A percentile compares a stretch with the other conserved stretches of the same genome.
Conservation (phyloP, 2,329 filamentous ascomycete species). For the Epichloe glyceriae region DNA sequence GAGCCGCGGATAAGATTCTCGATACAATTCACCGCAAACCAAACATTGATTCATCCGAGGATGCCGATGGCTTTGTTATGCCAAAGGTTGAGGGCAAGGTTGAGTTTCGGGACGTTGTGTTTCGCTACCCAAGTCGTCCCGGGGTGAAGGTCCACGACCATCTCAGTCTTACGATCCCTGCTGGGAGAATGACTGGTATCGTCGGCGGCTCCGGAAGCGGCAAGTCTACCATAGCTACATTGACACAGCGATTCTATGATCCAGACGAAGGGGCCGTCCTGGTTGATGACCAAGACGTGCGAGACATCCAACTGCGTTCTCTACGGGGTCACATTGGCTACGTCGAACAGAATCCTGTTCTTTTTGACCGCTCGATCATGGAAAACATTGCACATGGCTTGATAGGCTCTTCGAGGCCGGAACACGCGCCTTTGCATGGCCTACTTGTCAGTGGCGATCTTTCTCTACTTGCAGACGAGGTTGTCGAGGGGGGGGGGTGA, state of each 20-base stretch:
- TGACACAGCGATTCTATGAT: slow-evolving; percentile 55
- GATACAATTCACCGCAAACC: not conserved
- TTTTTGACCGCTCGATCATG: slow-evolving; percentile 46
- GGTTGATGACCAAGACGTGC: slow-evolving; percentile 30
- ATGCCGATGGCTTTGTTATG: not conserved
- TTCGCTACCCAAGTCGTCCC: slow-evolving; percentile 27
- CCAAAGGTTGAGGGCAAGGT: not conserved
- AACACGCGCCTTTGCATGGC: slow-evolving; percentile 29
- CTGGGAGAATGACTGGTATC: slow-evolving; percentile 53
- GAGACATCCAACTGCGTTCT: slow-evolving; percentile 43
- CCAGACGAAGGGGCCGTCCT: slow-evolving; percentile 26
- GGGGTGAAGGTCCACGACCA: slow-evolving; percentile 41
- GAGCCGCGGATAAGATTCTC: not conserved
- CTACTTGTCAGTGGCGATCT: not conserved
- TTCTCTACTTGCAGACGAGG: not conserved
- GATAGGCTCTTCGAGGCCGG: slow-evolving; percentile 25
- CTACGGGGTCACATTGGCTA: slow-evolving; percentile 42
- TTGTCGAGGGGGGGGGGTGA: not conserved
- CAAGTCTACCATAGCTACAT: slow-evolving; percentile 54
- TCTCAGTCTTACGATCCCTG: slow-evolving; percentile 25
- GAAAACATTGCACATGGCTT: slow-evolving; percentile 34
- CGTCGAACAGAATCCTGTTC: slow-evolving; percentile 48
- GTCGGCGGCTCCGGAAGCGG: slow-evolving; percentile 56
- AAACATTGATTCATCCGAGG: not conserved
- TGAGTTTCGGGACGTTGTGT: slow-evolving; percentile 12